Evolutionary conservation across 192 early-diverging fungal genomes (phyloP), one percentile per base, ranked within the genome.

Genomic region (Phycomyces nitens): DNA sequence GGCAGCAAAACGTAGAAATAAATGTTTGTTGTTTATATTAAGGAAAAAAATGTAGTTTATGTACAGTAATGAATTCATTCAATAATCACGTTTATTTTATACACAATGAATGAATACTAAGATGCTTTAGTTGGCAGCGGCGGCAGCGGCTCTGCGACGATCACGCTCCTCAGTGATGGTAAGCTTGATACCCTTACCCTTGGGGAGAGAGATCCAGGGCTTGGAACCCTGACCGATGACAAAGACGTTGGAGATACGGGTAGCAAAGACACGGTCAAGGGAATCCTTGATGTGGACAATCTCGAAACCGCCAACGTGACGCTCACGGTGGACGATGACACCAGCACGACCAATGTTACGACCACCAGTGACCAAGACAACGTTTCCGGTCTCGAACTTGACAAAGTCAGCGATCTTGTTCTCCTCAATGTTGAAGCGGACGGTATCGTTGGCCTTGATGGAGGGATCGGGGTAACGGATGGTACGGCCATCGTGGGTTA

Each of bases 131-230:
- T 54, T 22, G 26, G 53, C 53, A 21, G 53, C 53, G 14, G 23
- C 53, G 26, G 60, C 60, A 27, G 53, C 54, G 10, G 59, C 60
- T 60, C 71, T 62, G 38, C 95, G 86, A 52, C 89, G 77, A 82
- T 99, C 97, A 83, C 97, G 92, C 88, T 99, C 96, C 87, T 99
- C 96, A 68, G 94, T 84, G 77, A 99, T 98, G 76, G 94, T 93
- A 69, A 97, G 91, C 89, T 95, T 94, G 79, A 98, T 80, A 84
- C 96, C 96, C 88, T 96, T 96, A 83, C 92, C 92, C 88, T 97
- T 98, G 83, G 97, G 97, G 65, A 98, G 87, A 53, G 94, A 97
- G 81, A 99, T 88, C 86, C 86, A 93, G 56, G 95, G 85, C 87
- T 93, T 90, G 87, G 89, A 92, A 63, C 89, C 88, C 65, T 88